phyloP scores from a whole-genome alignment of 495 filamentous ascomycete species.

The Aspergillus haitiensis region DNA sequence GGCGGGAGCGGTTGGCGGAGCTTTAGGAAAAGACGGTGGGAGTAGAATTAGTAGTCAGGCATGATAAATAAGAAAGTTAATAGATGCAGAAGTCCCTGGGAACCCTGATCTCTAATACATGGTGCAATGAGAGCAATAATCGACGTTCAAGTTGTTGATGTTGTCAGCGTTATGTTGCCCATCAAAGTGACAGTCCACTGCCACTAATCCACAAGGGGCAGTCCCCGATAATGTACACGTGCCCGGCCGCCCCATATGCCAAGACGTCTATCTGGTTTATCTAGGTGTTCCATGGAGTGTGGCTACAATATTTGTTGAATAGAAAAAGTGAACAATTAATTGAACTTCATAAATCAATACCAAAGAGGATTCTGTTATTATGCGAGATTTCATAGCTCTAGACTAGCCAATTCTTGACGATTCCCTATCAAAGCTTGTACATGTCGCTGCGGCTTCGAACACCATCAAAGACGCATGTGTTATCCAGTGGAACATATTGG shows the following conservation, averaged over 20 bases:
- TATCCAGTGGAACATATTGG: conserved; percentile 94
- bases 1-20: neutral
- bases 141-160: conserved; percentile 3
- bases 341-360: conserved; percentile 14
- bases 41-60: neutral
- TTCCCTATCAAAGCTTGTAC: conserved; percentile 37
- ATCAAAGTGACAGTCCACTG: neutral
- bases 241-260: neutral
- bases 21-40: neutral
- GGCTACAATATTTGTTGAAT: neutral
- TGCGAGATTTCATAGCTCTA: neutral
- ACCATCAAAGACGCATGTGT: conserved; percentile 91
- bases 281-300: neutral
- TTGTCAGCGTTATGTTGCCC: conserved; percentile 2
- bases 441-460: conserved; percentile 77
- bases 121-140: neutral
- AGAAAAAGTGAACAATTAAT: neutral
- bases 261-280: neutral
- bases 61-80: conserved; percentile 4
- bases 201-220: conserved; percentile 17
- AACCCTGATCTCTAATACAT: neutral
- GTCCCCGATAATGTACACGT: conserved; percentile 6
- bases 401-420: neutral
- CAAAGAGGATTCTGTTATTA: neutral
- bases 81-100: neutral